These are phyloP conservation scores for Fraxinus platypoda DNA, from an alignment of 305 asterid genomes.

Conservation along the genomic window DNA sequence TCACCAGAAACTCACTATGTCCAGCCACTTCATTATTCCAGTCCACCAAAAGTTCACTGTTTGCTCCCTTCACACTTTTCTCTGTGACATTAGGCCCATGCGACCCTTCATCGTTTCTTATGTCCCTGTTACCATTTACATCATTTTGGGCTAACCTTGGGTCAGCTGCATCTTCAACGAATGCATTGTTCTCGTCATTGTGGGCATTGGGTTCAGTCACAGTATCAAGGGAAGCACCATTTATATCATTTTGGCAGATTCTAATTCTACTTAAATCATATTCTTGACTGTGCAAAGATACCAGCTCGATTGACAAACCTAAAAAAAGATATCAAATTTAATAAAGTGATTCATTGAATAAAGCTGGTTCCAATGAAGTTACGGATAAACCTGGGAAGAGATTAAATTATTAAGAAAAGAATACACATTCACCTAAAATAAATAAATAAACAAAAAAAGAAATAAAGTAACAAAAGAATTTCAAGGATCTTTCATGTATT, in stretches of 20 bases:
- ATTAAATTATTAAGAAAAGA: slow-evolving; percentile 6
- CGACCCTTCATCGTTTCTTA: slow-evolving; percentile 24
- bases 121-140: slow-evolving; percentile 24
- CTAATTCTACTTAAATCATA: slow-evolving; percentile 59
- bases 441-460: neutral
- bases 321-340: slow-evolving; percentile 28
- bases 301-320: slow-evolving; percentile 66
- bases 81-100: slow-evolving; percentile 25
- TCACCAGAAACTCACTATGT: slow-evolving; percentile 27
- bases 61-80: slow-evolving; percentile 28
- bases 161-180: slow-evolving; percentile 27
- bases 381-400: neutral
- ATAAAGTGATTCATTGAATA: neutral
- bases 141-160: slow-evolving; percentile 26
- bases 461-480: neutral
- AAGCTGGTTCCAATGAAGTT: slow-evolving; percentile 12
- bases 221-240: slow-evolving; percentile 33
- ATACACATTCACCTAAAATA: neutral
- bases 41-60: slow-evolving; percentile 23
- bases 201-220: slow-evolving; percentile 25
- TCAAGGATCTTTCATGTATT: neutral
- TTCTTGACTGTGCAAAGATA: slow-evolving; percentile 53
- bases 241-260: slow-evolving; percentile 42
- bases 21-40: slow-evolving; percentile 35
- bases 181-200: slow-evolving; percentile 21